phyloP scores from a whole-genome alignment of 371 early-diverging fungal genomes.

The Mucor racemosus region DNA sequence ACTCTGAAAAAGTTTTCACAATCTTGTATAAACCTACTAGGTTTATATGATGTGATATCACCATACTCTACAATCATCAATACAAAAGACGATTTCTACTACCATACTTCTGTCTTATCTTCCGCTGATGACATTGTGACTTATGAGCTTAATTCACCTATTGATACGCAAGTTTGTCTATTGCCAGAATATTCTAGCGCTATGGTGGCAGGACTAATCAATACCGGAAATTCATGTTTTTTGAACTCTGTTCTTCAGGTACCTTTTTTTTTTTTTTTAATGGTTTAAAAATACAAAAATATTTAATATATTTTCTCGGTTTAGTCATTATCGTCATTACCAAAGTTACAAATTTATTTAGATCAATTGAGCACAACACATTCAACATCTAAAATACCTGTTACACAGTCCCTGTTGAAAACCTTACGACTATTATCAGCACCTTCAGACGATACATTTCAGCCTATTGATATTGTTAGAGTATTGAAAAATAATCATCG shows the following conservation, averaged over 20 bases:
- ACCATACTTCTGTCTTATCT: not conserved
- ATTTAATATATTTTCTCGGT: not conserved
- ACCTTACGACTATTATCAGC: slow-evolving; percentile 37
- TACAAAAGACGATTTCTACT: not conserved
- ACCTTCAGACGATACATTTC: slow-evolving; percentile 36
- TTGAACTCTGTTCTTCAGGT: slow-evolving; percentile 92
- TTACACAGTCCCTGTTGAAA: slow-evolving; percentile 39
- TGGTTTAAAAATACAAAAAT: not conserved
- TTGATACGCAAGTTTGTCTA: slow-evolving; percentile 17
- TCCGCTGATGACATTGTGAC: slow-evolving; percentile 7
- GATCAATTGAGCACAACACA: slow-evolving; percentile 20
- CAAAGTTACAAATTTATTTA: slow-evolving; percentile 39
- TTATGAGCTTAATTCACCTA: slow-evolving; percentile 8
- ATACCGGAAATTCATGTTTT: slow-evolving; percentile 94
- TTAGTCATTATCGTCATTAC: slow-evolving; percentile 57
- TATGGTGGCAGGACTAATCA: slow-evolving; percentile 73
- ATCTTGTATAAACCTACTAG: not conserved
- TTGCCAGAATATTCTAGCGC: not conserved
- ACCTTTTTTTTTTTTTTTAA: not conserved
- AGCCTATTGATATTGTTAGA: slow-evolving; percentile 37
- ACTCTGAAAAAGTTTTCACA: not conserved
- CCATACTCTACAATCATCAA: not conserved
- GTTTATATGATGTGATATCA: not conserved
- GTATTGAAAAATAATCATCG: slow-evolving; percentile 25
- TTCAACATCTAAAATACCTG: slow-evolving; percentile 26